These are phyloP conservation scores for Xylaria curta DNA, from an alignment of 495 filamentous ascomycete genomes.

Conservation along the genomic window DNA sequence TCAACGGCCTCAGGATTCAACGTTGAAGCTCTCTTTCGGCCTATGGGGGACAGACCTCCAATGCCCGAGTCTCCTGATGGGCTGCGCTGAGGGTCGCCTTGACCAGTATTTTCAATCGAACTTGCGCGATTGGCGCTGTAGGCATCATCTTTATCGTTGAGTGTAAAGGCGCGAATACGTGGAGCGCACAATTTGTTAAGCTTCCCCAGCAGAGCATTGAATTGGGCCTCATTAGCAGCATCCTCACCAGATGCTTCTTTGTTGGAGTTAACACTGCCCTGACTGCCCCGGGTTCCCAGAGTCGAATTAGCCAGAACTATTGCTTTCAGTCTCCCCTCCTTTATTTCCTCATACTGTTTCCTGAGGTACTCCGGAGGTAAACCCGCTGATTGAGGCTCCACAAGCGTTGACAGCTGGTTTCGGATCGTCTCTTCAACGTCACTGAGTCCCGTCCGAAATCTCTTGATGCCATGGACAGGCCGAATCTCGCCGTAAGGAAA, in stretches of 20 bases:
- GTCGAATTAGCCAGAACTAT: constrained; percentile 11
- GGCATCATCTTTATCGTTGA: constrained; percentile 4
- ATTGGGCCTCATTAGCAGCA: constrained; percentile 17
- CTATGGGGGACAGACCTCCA: constrained; percentile 17
- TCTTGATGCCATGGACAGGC: constrained; percentile 24
- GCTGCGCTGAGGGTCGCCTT: background rate
- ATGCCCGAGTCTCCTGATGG: constrained; percentile 28
- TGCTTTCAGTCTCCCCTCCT: constrained; percentile 15
- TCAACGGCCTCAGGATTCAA: constrained; percentile 36
- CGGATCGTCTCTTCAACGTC: constrained; percentile 22
- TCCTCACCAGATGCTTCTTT: background rate
- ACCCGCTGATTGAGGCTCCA: constrained; percentile 29
- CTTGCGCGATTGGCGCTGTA: background rate
- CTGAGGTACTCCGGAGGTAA: constrained; percentile 27
- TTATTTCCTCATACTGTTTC: constrained; percentile 25
- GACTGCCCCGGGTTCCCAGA: background rate
- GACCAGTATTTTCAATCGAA: background rate
- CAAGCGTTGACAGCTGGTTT: constrained; percentile 19
- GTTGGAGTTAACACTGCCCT: background rate
- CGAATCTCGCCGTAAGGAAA: constrained; percentile 27
- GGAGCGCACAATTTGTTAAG: constrained; percentile 30
- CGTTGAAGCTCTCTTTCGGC: constrained; percentile 12
- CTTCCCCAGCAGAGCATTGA: constrained; percentile 30
- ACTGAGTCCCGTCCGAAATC: constrained; percentile 28
- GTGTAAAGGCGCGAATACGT: constrained; percentile 15